Evolutionary conservation across 2,329 filamentous ascomycete species (phyloP).

Genomic region (Alternaria novae-zelandiae): DNA sequence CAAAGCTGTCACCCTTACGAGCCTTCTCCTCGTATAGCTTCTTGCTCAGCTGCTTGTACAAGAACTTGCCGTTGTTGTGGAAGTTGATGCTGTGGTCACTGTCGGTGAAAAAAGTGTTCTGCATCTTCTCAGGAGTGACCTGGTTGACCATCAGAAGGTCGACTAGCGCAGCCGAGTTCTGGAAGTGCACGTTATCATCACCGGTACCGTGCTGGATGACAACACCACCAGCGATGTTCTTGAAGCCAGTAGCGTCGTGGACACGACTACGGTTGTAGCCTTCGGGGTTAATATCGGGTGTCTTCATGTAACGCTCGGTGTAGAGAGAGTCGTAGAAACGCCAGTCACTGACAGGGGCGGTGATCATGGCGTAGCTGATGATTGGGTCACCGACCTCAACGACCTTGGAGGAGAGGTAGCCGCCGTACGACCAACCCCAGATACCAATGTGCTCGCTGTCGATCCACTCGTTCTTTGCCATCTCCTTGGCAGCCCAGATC

Average conservation of each 20-base stretch:
- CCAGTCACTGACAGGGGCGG: conserved; percentile 72
- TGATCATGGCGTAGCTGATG: conserved; percentile 69
- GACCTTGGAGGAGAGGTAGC: conserved; percentile 70
- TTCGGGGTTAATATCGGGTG: conserved; percentile 59
- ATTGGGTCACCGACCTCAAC: conserved; percentile 66
- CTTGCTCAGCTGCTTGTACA: conserved; percentile 69
- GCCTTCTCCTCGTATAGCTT: conserved; percentile 68
- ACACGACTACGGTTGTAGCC: conserved; percentile 70
- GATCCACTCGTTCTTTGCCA: conserved; percentile 61
- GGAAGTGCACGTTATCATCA: conserved; percentile 76
- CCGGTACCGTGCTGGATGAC: conserved; percentile 70
- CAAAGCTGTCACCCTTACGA: conserved; percentile 49
- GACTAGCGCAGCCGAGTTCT: conserved; percentile 67
- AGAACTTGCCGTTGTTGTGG: conserved; percentile 60
- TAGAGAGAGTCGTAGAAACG: conserved; percentile 75
- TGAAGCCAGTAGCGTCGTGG: conserved; percentile 65
- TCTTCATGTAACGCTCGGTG: conserved; percentile 77
- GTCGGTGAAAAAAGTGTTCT: conserved; percentile 70
- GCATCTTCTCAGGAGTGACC: conserved; percentile 67
- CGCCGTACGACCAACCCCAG: conserved; percentile 73
- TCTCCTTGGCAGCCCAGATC: conserved; percentile 68
- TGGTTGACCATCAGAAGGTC: conserved; percentile 66
- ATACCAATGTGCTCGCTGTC: conserved; percentile 67
- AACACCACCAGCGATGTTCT: conserved; percentile 65
- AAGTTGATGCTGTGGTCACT: conserved; percentile 68